phyloP scores from a whole-genome alignment of 2,329 filamentous ascomycete genomes.

The Pseudogymnoascus sp. region DNA sequence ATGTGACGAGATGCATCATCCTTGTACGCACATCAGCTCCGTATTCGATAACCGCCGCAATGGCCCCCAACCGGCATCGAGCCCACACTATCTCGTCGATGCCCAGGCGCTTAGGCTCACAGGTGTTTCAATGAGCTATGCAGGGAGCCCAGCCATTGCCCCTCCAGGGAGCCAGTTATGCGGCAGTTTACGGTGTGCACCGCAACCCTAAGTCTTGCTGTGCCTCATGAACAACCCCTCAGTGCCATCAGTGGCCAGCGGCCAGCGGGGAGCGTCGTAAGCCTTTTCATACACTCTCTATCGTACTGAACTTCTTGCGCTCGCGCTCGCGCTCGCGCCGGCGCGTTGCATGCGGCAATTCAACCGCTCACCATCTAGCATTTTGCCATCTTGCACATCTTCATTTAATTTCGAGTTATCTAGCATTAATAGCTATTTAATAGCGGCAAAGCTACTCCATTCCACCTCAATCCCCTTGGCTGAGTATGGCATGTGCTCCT shows the following conservation, averaged over 20 bases:
- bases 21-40: conserved; percentile 1
- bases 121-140: not conserved
- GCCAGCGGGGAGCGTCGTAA: not conserved
- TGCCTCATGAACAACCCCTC: not conserved
- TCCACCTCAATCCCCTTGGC: not conserved
- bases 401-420: not conserved
- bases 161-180: not conserved
- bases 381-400: not conserved
- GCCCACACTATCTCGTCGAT: not conserved
- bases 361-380: not conserved
- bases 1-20: conserved; percentile 6
- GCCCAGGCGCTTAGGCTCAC: not conserved
- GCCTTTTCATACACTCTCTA: not conserved
- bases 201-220: not conserved
- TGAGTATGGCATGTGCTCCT: not conserved
- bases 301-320: not conserved
- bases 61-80: not conserved
- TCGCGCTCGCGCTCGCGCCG: not conserved
- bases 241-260: not conserved
- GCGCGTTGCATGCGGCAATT: not conserved
- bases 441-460: not conserved
- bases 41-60: conserved; percentile 4
- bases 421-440: conserved; percentile 1
- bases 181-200: not conserved
- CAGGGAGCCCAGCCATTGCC: not conserved